phyloP scores from a whole-genome alignment of 306 rosid species.

The Begonia fuchsioides region DNA sequence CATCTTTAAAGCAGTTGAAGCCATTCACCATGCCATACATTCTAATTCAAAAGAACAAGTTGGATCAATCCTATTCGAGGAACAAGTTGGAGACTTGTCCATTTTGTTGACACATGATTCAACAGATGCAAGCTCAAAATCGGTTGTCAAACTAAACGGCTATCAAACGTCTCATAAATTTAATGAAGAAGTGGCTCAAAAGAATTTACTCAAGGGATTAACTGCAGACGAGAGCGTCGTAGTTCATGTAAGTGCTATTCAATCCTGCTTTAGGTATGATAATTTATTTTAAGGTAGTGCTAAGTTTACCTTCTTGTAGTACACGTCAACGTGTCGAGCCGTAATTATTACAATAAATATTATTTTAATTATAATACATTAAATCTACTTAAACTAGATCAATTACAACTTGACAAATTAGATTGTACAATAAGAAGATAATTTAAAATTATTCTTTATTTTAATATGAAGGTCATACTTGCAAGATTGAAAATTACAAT shows the following conservation, averaged over 20 bases:
- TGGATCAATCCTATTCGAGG: constrained; percentile 28
- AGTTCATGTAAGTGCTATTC: constrained; percentile 51
- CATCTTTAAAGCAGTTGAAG: constrained; percentile 52
- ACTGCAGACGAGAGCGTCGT: constrained; percentile 85
- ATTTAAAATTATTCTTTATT: too few relatives aligned
- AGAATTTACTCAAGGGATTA: constrained; percentile 68
- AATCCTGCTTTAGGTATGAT: neutral
- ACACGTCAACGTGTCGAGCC: too few relatives aligned
- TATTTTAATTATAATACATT: too few relatives aligned
- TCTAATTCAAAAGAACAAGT: constrained; percentile 21
- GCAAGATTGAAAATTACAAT: too few relatives aligned
- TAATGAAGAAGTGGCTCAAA: constrained; percentile 31
- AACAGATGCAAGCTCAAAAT: constrained; percentile 21
- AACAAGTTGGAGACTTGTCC: constrained; percentile 53
- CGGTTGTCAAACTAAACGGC: constrained; percentile 9
- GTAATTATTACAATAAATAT: too few relatives aligned
- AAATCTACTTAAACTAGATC: too few relatives aligned
- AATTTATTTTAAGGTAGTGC: too few relatives aligned
- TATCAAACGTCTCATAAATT: constrained; percentile 12
- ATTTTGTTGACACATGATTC: constrained; percentile 31
- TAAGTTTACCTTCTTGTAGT: too few relatives aligned
- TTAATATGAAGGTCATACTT: too few relatives aligned
- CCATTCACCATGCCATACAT: constrained; percentile 34
- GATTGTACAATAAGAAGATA: too few relatives aligned
- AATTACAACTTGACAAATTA: too few relatives aligned